phyloP scores from a whole-genome alignment of 106 monocot genomes.

The Iris macrosiphon region DNA sequence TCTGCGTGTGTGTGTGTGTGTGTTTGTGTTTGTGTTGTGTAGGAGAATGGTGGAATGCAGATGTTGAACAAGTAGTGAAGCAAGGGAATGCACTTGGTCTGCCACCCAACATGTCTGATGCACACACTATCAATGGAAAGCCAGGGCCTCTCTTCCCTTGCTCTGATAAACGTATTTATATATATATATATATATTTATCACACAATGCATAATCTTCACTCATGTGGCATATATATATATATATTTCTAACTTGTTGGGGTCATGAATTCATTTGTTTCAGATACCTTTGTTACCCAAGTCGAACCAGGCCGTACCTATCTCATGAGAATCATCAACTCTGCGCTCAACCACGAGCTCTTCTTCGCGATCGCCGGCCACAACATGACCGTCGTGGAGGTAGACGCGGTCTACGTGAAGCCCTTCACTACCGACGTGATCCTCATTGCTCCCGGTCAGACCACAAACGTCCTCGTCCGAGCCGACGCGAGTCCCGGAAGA shows the following conservation, averaged over 20 bases:
- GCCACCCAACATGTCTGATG: conserved; percentile 34
- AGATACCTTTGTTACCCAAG: conserved; percentile 19
- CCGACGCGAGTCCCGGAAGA: conserved; percentile 1
- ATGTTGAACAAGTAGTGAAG: conserved; percentile 28
- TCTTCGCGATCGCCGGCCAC: conserved; percentile 24
- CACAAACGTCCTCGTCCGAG: conserved; percentile 11
- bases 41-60: conserved; percentile 49
- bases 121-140: conserved; percentile 43
- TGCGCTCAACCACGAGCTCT: conserved; percentile 28
- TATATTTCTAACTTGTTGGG: background rate
- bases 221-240: background rate
- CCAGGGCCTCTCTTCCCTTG: conserved; percentile 42
- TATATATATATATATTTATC: background rate
- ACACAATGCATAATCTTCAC: background rate
- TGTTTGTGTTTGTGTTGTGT: too few relatives aligned
- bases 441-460: conserved; percentile 22
- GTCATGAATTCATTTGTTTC: background rate
- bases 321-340: conserved; percentile 22
- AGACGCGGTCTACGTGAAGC: conserved; percentile 21
- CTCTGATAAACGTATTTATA: conserved; percentile 22
- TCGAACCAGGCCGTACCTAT: conserved; percentile 15
- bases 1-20: too few relatives aligned
- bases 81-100: conserved; percentile 24
- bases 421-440: conserved; percentile 8
- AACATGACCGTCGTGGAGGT: conserved; percentile 18